Percentiles rank a stretch among this genome's conserved stretches.
phyloP scores from a whole-genome alignment of 352 stramenopile genomes.

The Globisporangium polare region DNA sequence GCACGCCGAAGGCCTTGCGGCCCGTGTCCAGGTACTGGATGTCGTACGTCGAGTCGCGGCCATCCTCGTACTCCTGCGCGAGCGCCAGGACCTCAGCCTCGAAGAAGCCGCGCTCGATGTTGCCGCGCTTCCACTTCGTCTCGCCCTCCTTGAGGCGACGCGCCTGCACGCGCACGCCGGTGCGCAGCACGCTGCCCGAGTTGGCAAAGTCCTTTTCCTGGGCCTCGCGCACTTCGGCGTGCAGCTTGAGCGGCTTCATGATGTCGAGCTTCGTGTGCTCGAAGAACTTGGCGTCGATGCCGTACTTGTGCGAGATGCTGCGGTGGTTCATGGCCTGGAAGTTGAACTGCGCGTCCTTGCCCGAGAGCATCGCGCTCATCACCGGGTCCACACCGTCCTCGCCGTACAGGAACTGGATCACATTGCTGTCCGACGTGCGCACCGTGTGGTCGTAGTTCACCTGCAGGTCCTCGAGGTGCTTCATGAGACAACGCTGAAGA shows the following conservation, averaged over 20 bases:
- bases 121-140: constrained; percentile 85
- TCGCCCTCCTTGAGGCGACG: constrained; percentile 73
- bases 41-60: constrained; percentile 75
- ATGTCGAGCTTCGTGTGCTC: constrained; percentile 89
- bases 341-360: constrained; percentile 89
- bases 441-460: constrained; percentile 99
- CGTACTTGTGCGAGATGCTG: constrained; percentile 93
- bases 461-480: constrained; percentile 97
- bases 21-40: constrained; percentile 86
- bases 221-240: constrained; percentile 58
- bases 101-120: constrained; percentile 75
- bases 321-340: constrained; percentile 97
- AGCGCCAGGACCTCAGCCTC: constrained; percentile 66
- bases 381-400: constrained; percentile 98
- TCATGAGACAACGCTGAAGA: constrained; percentile 98
- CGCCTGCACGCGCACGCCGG: constrained; percentile 57
- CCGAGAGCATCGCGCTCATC: constrained; percentile 93
- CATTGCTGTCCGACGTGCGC: constrained; percentile 94
- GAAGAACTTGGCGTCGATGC: constrained; percentile 86
- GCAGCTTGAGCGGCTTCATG: constrained; percentile 79
- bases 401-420: constrained; percentile 99
- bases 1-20: constrained; percentile 72
- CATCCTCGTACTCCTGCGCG: constrained; percentile 58
- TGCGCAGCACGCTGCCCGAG: constrained; percentile 34
- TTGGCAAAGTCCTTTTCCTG: constrained; percentile 43